Evolutionary conservation across 202 grass and related monocot genomes (phyloP), one percentile per base, ranked within the genome.

Genomic region (Saccharum hybrid): DNA sequence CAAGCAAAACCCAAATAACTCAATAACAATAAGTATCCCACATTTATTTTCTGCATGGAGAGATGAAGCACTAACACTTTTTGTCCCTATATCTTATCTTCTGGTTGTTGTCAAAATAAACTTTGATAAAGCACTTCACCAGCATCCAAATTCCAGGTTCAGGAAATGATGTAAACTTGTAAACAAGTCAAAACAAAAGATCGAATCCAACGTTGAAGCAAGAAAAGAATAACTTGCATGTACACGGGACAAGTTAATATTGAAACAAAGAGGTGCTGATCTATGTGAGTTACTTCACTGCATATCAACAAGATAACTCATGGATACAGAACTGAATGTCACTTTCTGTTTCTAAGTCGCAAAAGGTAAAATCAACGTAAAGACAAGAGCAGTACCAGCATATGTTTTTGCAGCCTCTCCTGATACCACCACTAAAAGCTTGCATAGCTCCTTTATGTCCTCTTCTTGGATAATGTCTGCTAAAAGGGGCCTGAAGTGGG

Each of bases 401-500:
- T 88, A 82, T 82, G 83, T 82, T 74, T 94, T 90, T 5, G 89
- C 83, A 75, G 86, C 72, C 56, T 94, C 82, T 86, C 83, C 88
- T 34, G 96, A 90, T 63, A 88, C 86, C 42, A 76, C 82, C 83
- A 99, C 89, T 82, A 99, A 92, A 72, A 92, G 57, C 86, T 99
- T 94, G 56, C 96, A 99, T 5, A 99, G 88, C 42, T 92, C 91
- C 76, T 90, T 96, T 72, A 96, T 84, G 41, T 99, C 87, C 76
- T 90, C 89, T 72, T 71, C 34, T 87, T 94, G 89, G 68, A 99
- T 82, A 84, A 90, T 87, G 74, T 99, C 91, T 41, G 96, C 93
- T 89, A 99, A 92, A 86, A 99, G 89, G 91, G 96, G 90, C 89
- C 96, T 99, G 39, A 62, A 92, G 45, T 74, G 77, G 79, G 56